phyloP scores from a whole-genome alignment of 169 alveolate genomes.

The Fabrea salina region DNA sequence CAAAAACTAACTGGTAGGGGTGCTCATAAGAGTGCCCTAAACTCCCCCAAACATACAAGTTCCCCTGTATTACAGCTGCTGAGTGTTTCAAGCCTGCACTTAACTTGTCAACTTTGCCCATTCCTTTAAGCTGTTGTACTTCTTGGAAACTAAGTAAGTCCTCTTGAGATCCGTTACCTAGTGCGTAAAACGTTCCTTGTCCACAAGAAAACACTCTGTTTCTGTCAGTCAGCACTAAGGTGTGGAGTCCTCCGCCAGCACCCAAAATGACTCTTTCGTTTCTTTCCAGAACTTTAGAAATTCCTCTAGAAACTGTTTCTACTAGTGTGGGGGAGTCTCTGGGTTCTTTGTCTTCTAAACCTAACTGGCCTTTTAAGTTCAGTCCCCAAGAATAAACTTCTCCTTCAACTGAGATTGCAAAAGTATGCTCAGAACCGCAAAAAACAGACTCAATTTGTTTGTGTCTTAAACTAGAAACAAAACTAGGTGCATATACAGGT shows the following conservation, averaged over 20 bases:
- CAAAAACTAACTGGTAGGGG: neutral
- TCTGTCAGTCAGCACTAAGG: conserved; percentile 4
- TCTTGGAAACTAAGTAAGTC: neutral
- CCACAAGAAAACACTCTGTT: conserved; percentile 23
- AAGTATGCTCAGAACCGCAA: conserved; percentile 73
- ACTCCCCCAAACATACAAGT: conserved; percentile 21
- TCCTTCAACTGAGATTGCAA: conserved; percentile 69
- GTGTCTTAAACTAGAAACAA: neutral
- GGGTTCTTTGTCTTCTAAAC: conserved; percentile 60
- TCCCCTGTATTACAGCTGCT: conserved; percentile 28
- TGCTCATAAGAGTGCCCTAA: neutral
- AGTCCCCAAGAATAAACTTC: conserved; percentile 79
- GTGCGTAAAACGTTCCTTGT: conserved; percentile 18
- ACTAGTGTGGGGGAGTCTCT: conserved; percentile 8
- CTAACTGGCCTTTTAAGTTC: conserved; percentile 75
- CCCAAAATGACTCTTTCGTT: neutral
- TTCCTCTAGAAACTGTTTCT: neutral
- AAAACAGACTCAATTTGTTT: conserved; percentile 24
- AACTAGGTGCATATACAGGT: neutral
- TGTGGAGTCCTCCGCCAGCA: conserved; percentile 26
- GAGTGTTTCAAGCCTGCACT: conserved; percentile 3
- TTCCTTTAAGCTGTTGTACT: neutral
- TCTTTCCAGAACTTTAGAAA: neutral
- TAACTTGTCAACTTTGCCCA: conserved; percentile 20
- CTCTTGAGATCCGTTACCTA: neutral